Conservation (phyloP, 192 early-diverging fungal genomes). For the Helicostylum pulchrum region DNA sequence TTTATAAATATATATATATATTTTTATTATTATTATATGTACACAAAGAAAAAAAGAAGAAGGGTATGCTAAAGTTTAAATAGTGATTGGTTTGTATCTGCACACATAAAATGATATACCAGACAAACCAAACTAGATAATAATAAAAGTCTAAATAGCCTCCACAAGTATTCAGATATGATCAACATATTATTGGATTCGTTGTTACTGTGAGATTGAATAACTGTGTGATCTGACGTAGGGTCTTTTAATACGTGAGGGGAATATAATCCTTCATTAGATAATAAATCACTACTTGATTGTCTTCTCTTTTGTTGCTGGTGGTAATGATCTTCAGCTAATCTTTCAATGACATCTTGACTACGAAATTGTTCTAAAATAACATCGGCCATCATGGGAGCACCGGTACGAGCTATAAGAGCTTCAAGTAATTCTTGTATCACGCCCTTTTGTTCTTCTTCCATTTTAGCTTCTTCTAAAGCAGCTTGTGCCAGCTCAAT, state of each 20-base stretch:
- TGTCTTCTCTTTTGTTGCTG: slow-evolving; percentile 17
- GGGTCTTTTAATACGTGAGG: slow-evolving; percentile 11
- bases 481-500: slow-evolving; percentile 36
- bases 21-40: neutral
- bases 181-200: neutral
- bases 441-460: slow-evolving; percentile 36
- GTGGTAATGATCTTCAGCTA: slow-evolving; percentile 22
- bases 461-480: slow-evolving; percentile 28
- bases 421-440: slow-evolving; percentile 32
- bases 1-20: neutral
- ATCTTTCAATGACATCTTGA: slow-evolving; percentile 36
- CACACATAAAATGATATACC: slow-evolving; percentile 27
- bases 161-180: slow-evolving; percentile 28
- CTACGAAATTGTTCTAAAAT: slow-evolving; percentile 36
- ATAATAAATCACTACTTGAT: slow-evolving; percentile 5
- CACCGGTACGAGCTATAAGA: slow-evolving; percentile 26
- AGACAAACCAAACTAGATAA: slow-evolving; percentile 25
- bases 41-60: neutral
- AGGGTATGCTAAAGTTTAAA: slow-evolving; percentile 4
- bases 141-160: slow-evolving; percentile 24
- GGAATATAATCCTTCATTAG: neutral
- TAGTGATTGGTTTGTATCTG: slow-evolving; percentile 7
- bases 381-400: slow-evolving; percentile 26
- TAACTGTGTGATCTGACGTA: neutral
- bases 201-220: neutral